A percentile compares a stretch with the other conserved stretches of the same genome.
Conservation (phyloP, 371 early-diverging fungal genomes). For the Thermomucor indicae-seudaticae region DNA sequence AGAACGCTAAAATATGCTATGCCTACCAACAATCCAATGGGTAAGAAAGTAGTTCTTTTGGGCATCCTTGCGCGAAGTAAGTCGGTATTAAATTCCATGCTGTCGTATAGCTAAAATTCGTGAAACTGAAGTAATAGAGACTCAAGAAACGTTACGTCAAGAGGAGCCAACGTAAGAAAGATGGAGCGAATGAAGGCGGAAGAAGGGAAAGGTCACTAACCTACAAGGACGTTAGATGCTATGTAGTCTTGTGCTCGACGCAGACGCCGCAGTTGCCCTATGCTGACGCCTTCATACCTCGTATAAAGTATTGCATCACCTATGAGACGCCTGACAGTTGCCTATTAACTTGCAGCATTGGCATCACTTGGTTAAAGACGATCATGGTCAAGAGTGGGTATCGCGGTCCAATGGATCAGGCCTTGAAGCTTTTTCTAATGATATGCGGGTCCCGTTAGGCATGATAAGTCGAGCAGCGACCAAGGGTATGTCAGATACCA, state of each 20-base stretch:
- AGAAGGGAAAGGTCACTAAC: background rate
- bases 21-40: slow-evolving; percentile 55
- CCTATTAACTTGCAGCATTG: slow-evolving; percentile 39
- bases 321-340: slow-evolving; percentile 25
- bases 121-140: slow-evolving; percentile 52
- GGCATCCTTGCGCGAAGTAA: no score
- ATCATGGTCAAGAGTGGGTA: slow-evolving; percentile 46
- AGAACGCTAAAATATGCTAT: slow-evolving; percentile 47
- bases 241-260: slow-evolving; percentile 32
- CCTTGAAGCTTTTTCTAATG: background rate
- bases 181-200: background rate
- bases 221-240: slow-evolving; percentile 14
- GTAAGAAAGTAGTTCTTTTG: no score
- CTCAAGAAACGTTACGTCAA: slow-evolving; percentile 37
- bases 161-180: slow-evolving; percentile 22
- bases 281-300: slow-evolving; percentile 54
- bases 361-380: slow-evolving; percentile 52
- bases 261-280: slow-evolving; percentile 47
- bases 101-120: slow-evolving; percentile 38
- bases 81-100: no score
- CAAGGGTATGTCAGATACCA: slow-evolving; percentile 35
- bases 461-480: slow-evolving; percentile 35
- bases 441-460: slow-evolving; percentile 4
- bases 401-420: background rate
- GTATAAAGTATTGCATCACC: slow-evolving; percentile 51